Conservation (phyloP, 345 rosid species). For the Punica granatum region DNA sequence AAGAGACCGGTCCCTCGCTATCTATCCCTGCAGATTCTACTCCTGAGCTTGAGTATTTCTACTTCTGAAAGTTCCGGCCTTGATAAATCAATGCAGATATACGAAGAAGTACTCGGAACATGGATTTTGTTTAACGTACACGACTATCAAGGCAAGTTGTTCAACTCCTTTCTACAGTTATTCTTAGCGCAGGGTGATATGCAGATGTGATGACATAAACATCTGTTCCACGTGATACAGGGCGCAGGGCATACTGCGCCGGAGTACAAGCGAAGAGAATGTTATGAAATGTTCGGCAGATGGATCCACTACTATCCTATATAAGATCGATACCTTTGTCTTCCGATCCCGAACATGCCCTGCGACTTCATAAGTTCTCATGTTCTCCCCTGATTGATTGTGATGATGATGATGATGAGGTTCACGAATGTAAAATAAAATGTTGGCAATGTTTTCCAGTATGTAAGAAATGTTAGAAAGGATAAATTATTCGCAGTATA, state of each 20-base stretch:
- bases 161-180: neutral
- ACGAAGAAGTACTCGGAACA: conserved; percentile 5
- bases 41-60: too few relatives aligned
- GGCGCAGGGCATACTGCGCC: conserved; percentile 29
- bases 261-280: conserved; percentile 20
- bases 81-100: conserved; percentile 6
- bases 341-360: neutral
- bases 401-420: too few relatives aligned
- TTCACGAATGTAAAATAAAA: too few relatives aligned
- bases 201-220: neutral
- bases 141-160: conserved; percentile 14
- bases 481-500: too few relatives aligned
- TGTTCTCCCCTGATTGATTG: too few relatives aligned
- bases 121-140: conserved; percentile 18
- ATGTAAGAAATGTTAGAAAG: too few relatives aligned
- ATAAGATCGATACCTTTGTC: neutral
- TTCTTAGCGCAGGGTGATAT: neutral
- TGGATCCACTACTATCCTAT: conserved; percentile 31
- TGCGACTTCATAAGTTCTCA: neutral
- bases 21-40: too few relatives aligned
- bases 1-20: conserved; percentile 6
- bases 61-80: neutral
- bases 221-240: neutral
- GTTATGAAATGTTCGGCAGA: conserved; percentile 24
- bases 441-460: too few relatives aligned